Conservation (phyloP, 1,284 basidiomycete species). For the Phellopilus nigrolimitatus region DNA sequence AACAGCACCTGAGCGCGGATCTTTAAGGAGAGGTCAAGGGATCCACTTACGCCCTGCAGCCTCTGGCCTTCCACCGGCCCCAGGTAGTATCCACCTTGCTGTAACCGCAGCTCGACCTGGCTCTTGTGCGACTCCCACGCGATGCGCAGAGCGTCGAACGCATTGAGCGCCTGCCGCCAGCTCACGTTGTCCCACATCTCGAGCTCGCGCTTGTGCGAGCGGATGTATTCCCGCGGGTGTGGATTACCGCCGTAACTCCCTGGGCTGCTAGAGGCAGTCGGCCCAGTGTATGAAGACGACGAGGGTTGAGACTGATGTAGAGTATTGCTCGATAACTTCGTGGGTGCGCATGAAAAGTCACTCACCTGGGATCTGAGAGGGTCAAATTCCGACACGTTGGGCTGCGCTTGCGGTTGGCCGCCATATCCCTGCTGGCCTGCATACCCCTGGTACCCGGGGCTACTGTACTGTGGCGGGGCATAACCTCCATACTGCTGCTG, state of each 20-base stretch:
- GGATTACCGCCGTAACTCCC: slow-evolving; percentile 27
- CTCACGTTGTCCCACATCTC: slow-evolving; percentile 53
- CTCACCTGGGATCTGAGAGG: slow-evolving; percentile 21
- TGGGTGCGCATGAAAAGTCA: slow-evolving; percentile 34
- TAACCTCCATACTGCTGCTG: slow-evolving; percentile 26
- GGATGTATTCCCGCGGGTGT: slow-evolving; percentile 55
- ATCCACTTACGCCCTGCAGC: slow-evolving; percentile 46
- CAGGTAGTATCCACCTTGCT: slow-evolving; percentile 30
- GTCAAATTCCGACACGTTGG: slow-evolving; percentile 21
- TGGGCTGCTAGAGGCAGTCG: slow-evolving; percentile 12
- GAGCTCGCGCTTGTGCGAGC: slow-evolving; percentile 46
- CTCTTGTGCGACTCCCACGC: slow-evolving; percentile 45
- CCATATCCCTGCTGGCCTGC: slow-evolving; percentile 11
- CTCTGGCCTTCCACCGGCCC: slow-evolving; percentile 42
- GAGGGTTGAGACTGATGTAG: slow-evolving; percentile 21
- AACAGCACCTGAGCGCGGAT: no score
- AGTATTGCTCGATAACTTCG: slow-evolving; percentile 52
- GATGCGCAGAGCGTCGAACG: slow-evolving; percentile 48
- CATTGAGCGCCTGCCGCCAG: slow-evolving; percentile 52
- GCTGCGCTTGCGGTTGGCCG: slow-evolving; percentile 22
- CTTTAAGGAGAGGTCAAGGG: no score
- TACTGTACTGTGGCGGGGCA: slow-evolving; percentile 16
- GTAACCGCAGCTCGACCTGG: slow-evolving; percentile 39
- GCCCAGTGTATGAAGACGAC: slow-evolving; percentile 23
- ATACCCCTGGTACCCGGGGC: slow-evolving; percentile 15